Conservation (phyloP, 192 early-diverging fungal genomes). For the Chytriomyces confervae region DNA sequence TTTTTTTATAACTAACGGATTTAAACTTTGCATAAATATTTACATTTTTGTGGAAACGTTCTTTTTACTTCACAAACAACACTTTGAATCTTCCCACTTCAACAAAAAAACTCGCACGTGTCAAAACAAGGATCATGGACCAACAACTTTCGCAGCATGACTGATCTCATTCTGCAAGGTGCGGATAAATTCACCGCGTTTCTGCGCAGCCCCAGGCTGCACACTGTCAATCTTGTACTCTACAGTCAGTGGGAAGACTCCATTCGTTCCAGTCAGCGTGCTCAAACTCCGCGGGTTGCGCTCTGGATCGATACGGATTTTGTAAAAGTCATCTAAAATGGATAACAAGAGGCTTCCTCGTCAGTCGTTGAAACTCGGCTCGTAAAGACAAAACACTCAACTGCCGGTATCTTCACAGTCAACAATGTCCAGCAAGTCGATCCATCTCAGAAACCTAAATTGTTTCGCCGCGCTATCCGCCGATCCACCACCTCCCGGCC, state of each 20-base stretch:
- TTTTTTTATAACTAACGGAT: too few species aligned
- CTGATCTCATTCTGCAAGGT: constrained; percentile 24
- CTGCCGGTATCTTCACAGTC: constrained; percentile 39
- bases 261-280: constrained; percentile 8
- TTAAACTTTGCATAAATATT: too few species aligned
- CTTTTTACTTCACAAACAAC: too few species aligned
- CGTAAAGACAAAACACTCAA: constrained; percentile 10
- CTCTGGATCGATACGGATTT: constrained; percentile 1
- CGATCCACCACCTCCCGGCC: background rate
- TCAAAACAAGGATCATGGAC: too few species aligned
- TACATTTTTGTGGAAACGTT: too few species aligned
- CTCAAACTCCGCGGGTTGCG: constrained; percentile 19
- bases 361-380: background rate
- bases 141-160: background rate
- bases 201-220: background rate
- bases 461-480: constrained; percentile 21
- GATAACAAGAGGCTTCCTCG: background rate
- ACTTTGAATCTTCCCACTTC: too few species aligned
- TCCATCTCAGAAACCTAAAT: constrained; percentile 54
- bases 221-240: constrained; percentile 35
- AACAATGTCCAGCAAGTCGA: constrained; percentile 54
- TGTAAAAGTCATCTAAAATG: constrained; percentile 13
- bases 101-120: too few species aligned
- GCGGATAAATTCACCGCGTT: constrained; percentile 1
- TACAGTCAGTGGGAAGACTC: constrained; percentile 10